These are phyloP conservation scores for Talaromyces verruculosus DNA, from an alignment of 2,329 filamentous ascomycete genomes.

Conservation along the genomic window DNA sequence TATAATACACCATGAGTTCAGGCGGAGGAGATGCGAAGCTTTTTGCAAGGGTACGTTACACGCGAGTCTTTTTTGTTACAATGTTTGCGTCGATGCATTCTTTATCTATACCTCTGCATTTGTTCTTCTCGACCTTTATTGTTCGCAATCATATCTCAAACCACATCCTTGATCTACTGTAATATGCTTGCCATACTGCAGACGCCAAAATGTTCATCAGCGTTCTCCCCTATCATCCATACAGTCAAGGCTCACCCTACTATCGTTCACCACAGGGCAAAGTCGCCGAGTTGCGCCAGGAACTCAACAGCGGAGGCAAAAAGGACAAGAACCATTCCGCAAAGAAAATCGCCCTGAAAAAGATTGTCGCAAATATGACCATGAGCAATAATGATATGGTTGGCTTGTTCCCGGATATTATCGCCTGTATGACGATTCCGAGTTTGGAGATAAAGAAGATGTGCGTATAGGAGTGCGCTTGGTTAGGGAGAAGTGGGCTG, in stretches of 20 bases:
- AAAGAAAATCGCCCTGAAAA: constrained; percentile 98
- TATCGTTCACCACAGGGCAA: constrained; percentile 73
- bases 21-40: constrained; percentile 96
- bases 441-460: constrained; percentile 99
- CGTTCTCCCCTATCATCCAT: constrained; percentile 30
- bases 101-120: neutral
- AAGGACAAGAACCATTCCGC: constrained; percentile 95
- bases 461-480: constrained; percentile 50
- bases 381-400: constrained; percentile 99
- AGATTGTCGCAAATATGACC: constrained; percentile 99
- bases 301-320: constrained; percentile 90
- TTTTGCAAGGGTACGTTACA: constrained; percentile 82
- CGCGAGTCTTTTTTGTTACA: neutral
- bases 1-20: constrained; percentile 55
- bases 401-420: constrained; percentile 90
- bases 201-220: constrained; percentile 32
- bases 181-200: constrained; percentile 1
- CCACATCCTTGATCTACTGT: neutral
- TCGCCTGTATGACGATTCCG: constrained; percentile 90
- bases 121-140: neutral
- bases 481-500: constrained; percentile 15
- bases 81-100: neutral
- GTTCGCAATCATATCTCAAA: neutral
- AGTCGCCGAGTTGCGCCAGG: constrained; percentile 91
- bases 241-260: constrained; percentile 33